phyloP scores from a whole-genome alignment of 2,329 filamentous ascomycete species.

The Trichoderma citrinoviride region DNA sequence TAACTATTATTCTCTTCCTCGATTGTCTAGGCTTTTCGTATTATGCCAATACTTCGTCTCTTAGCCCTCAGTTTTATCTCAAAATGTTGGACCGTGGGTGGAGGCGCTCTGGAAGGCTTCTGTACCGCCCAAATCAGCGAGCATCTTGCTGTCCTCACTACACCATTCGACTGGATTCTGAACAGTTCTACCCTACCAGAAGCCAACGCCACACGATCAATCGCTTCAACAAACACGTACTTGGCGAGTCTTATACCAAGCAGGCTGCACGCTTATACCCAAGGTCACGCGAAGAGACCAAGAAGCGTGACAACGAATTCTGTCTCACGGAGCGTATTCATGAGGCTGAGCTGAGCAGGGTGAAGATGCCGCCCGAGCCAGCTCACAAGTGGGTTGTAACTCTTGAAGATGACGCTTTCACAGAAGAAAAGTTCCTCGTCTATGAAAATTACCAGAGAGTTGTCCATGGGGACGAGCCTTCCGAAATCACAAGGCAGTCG shows the following conservation, averaged over 20 bases:
- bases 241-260: conserved; percentile 65
- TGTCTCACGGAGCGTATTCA: conserved; percentile 65
- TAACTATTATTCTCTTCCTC: conserved; percentile 1
- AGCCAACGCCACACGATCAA: conserved; percentile 75
- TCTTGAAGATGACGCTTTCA: conserved; percentile 67
- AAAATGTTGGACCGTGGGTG: conserved; percentile 70
- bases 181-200: conserved; percentile 61
- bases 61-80: conserved; percentile 69
- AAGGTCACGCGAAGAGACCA: conserved; percentile 62
- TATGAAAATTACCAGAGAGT: conserved; percentile 73
- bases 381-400: conserved; percentile 67
- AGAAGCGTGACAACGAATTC: conserved; percentile 64
- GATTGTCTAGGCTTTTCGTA: conserved; percentile 66
- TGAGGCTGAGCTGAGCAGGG: conserved; percentile 57
- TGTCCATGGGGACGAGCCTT: conserved; percentile 66
- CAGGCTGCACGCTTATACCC: conserved; percentile 64
- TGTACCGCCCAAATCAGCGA: conserved; percentile 76
- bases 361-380: conserved; percentile 60
- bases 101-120: conserved; percentile 67
- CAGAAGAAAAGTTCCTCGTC: conserved; percentile 70
- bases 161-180: conserved; percentile 70
- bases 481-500: conserved; percentile 56
- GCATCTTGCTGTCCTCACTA: conserved; percentile 91
- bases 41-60: conserved; percentile 60
- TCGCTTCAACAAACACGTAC: conserved; percentile 69